phyloP scores from a whole-genome alignment of 164 flowering plant species.

The Annona cherimola region DNA sequence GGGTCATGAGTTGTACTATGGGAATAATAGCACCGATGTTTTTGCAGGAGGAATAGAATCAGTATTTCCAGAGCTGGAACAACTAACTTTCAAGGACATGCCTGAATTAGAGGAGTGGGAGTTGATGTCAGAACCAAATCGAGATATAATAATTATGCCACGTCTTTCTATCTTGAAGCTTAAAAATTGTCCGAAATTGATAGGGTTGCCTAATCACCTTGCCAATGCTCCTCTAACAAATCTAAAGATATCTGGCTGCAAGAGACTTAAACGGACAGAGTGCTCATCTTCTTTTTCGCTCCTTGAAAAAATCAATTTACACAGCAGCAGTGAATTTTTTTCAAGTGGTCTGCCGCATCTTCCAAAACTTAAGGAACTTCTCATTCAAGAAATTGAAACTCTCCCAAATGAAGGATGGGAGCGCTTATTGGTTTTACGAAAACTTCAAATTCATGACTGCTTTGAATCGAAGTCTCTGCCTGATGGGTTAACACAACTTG shows the following conservation, averaged over 20 bases:
- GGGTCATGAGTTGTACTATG: background rate
- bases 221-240: background rate
- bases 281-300: background rate
- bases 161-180: background rate
- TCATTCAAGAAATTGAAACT: no score
- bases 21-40: background rate
- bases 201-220: background rate
- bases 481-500: no score
- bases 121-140: background rate
- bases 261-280: background rate
- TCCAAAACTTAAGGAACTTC: background rate
- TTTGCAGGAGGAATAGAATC: background rate
- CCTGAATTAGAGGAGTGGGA: background rate
- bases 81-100: background rate
- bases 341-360: background rate
- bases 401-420: background rate
- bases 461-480: no score
- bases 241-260: background rate
- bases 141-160: background rate
- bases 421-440: no score
- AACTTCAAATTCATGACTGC: no score
- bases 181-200: background rate
- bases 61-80: conserved; percentile 1
- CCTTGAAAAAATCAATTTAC: background rate
- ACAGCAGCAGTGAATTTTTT: background rate